These are phyloP conservation scores for Ajuga reptans DNA, from an alignment of 305 asterid species.

Conservation along the genomic window DNA sequence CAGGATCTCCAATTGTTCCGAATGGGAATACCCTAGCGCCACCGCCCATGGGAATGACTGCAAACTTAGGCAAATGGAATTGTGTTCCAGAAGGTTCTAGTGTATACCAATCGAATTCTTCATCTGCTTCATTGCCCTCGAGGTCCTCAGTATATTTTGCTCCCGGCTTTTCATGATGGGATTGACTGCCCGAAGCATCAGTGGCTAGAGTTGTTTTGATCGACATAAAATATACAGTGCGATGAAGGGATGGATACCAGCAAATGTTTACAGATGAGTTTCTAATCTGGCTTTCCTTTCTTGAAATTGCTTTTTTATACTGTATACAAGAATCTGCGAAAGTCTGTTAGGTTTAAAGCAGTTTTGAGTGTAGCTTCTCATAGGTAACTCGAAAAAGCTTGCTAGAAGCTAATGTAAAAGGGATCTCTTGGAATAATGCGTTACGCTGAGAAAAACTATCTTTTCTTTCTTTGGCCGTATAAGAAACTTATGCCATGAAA, in stretches of 20 bases:
- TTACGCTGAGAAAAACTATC: constrained; percentile 17
- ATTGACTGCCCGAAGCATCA: neutral
- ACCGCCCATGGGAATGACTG: constrained; percentile 24
- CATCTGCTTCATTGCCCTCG: constrained; percentile 27
- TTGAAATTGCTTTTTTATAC: constrained; percentile 13
- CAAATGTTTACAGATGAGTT: constrained; percentile 27
- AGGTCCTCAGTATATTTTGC: constrained; percentile 33
- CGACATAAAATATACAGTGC: constrained; percentile 12
- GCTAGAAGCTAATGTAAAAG: constrained; percentile 25
- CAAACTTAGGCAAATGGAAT: constrained; percentile 37
- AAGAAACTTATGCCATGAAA: neutral
- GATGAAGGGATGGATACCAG: constrained; percentile 20
- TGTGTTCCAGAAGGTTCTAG: constrained; percentile 26
- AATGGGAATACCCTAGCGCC: constrained; percentile 26
- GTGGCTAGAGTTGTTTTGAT: neutral
- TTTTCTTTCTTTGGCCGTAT: too few relatives aligned
- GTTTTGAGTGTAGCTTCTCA: neutral
- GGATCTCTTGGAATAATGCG: constrained; percentile 38
- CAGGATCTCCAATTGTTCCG: constrained; percentile 28
- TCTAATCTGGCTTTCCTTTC: constrained; percentile 10
- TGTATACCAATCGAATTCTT: constrained; percentile 20
- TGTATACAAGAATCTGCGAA: constrained; percentile 24
- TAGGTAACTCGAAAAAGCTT: constrained; percentile 23
- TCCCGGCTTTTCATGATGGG: constrained; percentile 22
- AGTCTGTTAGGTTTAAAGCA: constrained; percentile 4